Evolutionary conservation across 2,329 filamentous ascomycete genomes (phyloP).

Genomic region (Aspergillus flavus): DNA sequence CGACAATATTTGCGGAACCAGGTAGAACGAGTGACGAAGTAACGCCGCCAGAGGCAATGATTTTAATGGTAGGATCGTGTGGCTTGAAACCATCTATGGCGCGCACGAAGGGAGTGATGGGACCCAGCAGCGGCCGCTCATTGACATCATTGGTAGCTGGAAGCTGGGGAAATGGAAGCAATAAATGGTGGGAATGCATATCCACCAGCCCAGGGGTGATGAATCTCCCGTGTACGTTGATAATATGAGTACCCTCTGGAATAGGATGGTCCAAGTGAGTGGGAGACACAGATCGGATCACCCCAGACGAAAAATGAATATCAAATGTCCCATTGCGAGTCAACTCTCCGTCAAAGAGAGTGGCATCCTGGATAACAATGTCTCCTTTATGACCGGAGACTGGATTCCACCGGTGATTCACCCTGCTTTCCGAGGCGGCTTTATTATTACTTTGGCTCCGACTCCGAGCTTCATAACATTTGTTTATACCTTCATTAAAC

Average conservation of each 20-base stretch:
- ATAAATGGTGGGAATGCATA: constrained; percentile 70
- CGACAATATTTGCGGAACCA: constrained; percentile 73
- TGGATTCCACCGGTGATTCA: neutral
- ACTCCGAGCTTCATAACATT: neutral
- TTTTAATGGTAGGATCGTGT: constrained; percentile 65
- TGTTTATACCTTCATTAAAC: neutral
- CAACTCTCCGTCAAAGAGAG: neutral
- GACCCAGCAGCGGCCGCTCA: constrained; percentile 57
- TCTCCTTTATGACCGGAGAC: neutral
- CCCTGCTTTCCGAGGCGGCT: neutral
- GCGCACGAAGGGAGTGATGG: constrained; percentile 66
- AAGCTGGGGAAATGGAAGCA: constrained; percentile 60
- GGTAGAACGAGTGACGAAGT: constrained; percentile 69
- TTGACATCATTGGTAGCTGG: constrained; percentile 62
- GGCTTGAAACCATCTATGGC: constrained; percentile 68
- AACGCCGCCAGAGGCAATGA: constrained; percentile 73
- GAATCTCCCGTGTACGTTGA: neutral
- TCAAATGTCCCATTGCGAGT: neutral
- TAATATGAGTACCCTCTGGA: neutral
- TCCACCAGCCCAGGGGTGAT: constrained; percentile 70
- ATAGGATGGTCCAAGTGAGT: neutral
- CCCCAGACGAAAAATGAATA: neutral
- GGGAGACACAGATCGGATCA: neutral
- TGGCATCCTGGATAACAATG: neutral
- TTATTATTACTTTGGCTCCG: neutral